These are phyloP conservation scores for Cytospora piceae DNA, from an alignment of 2,329 filamentous ascomycete genomes.

Conservation along the genomic window DNA sequence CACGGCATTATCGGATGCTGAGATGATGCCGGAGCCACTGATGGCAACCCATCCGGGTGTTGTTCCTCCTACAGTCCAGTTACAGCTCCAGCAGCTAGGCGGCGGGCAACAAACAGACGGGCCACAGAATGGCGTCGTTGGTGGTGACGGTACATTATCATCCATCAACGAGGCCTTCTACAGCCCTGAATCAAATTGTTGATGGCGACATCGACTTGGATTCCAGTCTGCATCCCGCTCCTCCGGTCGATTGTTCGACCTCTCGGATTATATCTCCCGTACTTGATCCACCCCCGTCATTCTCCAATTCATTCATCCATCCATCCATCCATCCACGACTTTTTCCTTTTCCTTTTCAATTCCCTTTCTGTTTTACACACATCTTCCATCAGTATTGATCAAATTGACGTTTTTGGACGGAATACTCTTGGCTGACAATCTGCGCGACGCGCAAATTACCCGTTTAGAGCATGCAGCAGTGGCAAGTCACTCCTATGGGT, in stretches of 20 bases:
- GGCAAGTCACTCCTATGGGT: slow-evolving; percentile 60
- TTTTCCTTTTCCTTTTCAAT: neutral
- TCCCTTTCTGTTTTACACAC: neutral
- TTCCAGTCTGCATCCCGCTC: neutral
- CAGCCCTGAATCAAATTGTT: neutral
- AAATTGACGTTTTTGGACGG: neutral
- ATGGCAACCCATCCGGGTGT: slow-evolving; percentile 24
- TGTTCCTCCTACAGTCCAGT: slow-evolving; percentile 21
- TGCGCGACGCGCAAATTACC: slow-evolving; percentile 32
- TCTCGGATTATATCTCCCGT: neutral
- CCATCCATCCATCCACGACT: slow-evolving; percentile 7
- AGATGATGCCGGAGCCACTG: neutral
- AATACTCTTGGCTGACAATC: slow-evolving; percentile 4
- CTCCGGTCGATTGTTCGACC: neutral
- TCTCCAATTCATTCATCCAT: neutral
- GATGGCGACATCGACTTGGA: neutral
- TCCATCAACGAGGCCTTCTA: neutral
- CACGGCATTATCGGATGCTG: neutral
- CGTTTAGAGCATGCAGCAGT: slow-evolving; percentile 61
- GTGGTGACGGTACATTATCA: neutral
- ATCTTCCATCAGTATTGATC: neutral
- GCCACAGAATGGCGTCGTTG: neutral
- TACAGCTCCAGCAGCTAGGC: slow-evolving; percentile 5
- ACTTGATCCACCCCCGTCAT: neutral
- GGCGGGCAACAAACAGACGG: neutral